Base-by-base conservation (phyloP, 1,139 yeast species). In the Nakaseomyces nivariensis region DNA sequence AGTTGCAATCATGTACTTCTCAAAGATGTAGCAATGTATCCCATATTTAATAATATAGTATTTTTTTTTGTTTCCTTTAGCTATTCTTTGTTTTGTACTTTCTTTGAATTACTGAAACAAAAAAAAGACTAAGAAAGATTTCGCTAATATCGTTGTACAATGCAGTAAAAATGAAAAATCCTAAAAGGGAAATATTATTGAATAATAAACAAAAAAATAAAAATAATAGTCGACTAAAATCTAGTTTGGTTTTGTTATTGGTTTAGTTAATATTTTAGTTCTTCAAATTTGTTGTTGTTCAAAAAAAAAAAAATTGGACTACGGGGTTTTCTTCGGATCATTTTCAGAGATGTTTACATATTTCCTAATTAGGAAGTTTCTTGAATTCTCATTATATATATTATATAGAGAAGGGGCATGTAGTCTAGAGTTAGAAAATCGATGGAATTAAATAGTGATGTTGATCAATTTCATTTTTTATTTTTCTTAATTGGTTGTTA, bases 311-410 rank as follows among this genome's bases (percentile, higher is more conserved):
- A 29, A 1, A 2, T 2, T 9, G 6, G 31, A 17, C 34, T 29
- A 29, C 44, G 44, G 43, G 4, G 13, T 27, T 27, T 41, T 41
- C 44, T 41, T 8, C 5, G 38, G 38, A 10, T 13, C 22, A 17
- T 17, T 17, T 17, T 27, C 17, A 4, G 34, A 10, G 11, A n/a
- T 41, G 25, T 41, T 41, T 27, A 41, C 44, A 27, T 6, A 27
- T 41, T 41, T 13, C 44, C 44, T 22, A 11, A 41, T 41, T 41
- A 41, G 44, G 44, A 41, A 41, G 22, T 41, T 27, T 41, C 44
- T 41, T 17, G 33, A 41, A 41, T 41, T 41, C 25, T 41, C 11
- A 29, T 27, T 13, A 24, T 26, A 38, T 38, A 11, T 36, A 13
- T 17, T 17, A 17, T 17, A 10, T 17, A 36, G 38, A 33, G n/a